Evolutionary conservation across 2,329 filamentous ascomycete species (phyloP).

Genomic region (Trichophyton schoenleinii): DNA sequence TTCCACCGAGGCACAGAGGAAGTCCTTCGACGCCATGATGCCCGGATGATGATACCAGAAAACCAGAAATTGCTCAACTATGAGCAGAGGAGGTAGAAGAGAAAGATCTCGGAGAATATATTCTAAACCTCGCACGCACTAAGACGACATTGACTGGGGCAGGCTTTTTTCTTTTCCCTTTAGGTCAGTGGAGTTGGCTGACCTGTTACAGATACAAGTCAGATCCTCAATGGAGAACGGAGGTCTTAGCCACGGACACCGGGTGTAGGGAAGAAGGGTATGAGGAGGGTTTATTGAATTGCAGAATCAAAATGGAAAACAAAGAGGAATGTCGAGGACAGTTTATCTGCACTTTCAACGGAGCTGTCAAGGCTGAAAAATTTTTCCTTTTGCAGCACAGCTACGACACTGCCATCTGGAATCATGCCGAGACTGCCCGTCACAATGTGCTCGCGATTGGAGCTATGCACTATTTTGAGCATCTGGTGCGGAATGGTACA

Average conservation of each 20-base stretch:
- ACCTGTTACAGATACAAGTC: not conserved
- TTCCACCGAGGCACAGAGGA: constrained; percentile 19
- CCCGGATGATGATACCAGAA: not conserved
- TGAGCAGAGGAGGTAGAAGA: not conserved
- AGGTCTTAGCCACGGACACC: not conserved
- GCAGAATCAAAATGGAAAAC: not conserved
- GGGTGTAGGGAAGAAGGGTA: not conserved
- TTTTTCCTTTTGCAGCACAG: constrained; percentile 1
- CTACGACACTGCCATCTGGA: constrained; percentile 1
- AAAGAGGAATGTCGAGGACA: not conserved
- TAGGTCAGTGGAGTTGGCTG: not conserved
- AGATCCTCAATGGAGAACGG: not conserved
- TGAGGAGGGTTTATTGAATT: not conserved
- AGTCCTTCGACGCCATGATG: not conserved
- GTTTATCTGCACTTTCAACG: not conserved
- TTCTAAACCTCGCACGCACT: not conserved
- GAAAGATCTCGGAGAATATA: not conserved
- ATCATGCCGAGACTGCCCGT: constrained; percentile 1
- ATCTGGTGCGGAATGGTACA: not conserved
- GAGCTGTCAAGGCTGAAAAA: not conserved
- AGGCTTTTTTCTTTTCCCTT: not conserved
- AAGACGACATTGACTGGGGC: not conserved
- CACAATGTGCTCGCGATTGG: not conserved
- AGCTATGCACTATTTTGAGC: constrained; percentile 4
- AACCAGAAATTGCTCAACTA: not conserved